A percentile compares a stretch with the other conserved stretches of the same genome.
Evolutionary conservation across 1,139 yeast genomes (phyloP).

Genomic region (Saccharomyces uvarum): DNA sequence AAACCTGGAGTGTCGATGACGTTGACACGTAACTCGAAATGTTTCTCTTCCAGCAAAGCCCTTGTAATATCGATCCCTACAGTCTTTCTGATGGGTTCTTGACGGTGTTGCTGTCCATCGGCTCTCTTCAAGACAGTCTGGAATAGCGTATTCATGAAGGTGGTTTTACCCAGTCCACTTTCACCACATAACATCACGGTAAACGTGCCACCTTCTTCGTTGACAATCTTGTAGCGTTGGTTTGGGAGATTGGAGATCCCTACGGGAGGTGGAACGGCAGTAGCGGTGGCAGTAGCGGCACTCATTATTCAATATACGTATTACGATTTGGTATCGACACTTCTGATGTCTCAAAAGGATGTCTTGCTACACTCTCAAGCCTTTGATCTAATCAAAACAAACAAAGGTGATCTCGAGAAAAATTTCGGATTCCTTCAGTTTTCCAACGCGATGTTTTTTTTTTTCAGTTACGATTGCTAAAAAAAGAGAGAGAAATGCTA

Average conservation of each 20-base stretch:
- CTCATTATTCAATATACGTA: neutral
- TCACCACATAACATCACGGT: slow-evolving; percentile 96
- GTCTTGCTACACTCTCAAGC: neutral
- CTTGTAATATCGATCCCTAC: slow-evolving; percentile 86
- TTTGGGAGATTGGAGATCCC: slow-evolving; percentile 90
- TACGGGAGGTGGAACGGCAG: slow-evolving; percentile 29
- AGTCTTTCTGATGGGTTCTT: slow-evolving; percentile 66
- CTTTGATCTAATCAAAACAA: slow-evolving; percentile 2
- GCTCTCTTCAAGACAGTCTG: slow-evolving; percentile 44
- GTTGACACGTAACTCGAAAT: slow-evolving; percentile 76
- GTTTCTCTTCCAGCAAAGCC: slow-evolving; percentile 89
- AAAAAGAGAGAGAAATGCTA: neutral
- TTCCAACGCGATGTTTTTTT: neutral
- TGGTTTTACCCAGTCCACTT: slow-evolving; percentile 88
- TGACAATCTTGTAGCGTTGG: slow-evolving; percentile 87
- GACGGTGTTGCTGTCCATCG: slow-evolving; percentile 25
- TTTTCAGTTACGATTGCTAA: neutral
- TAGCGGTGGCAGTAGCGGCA: slow-evolving; percentile 12
- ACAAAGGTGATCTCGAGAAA: neutral
- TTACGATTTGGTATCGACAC: neutral
- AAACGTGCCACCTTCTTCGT: slow-evolving; percentile 81
- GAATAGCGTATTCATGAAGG: slow-evolving; percentile 87
- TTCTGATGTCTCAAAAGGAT: neutral
- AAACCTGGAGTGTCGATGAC: slow-evolving; percentile 96
- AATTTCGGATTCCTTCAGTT: neutral